Evolutionary conservation across 208 protist genomes (phyloP).

Genomic region (Trichomonas vaginalis): DNA sequence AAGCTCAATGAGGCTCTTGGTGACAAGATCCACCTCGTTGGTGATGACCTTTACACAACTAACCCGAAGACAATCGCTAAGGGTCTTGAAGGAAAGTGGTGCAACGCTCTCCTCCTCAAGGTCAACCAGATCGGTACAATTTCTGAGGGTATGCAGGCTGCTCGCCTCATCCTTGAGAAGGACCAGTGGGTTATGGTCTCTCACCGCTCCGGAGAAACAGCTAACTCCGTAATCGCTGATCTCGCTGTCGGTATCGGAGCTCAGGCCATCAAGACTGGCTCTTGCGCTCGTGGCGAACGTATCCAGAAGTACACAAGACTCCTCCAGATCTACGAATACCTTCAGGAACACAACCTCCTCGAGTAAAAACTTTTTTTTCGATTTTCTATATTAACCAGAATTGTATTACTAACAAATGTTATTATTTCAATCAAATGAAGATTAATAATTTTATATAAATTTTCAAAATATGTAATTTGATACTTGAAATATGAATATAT

Average conservation of each 20-base stretch:
- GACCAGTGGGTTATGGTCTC: conserved; percentile 69
- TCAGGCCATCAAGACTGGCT: conserved; percentile 95
- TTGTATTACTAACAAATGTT: too few species aligned
- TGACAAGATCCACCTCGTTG: conserved; percentile 67
- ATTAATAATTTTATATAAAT: too few species aligned
- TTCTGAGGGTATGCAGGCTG: conserved; percentile 77
- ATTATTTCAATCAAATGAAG: too few species aligned
- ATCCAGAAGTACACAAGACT: conserved; percentile 95
- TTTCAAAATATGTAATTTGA: too few species aligned
- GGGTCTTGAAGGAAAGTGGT: conserved; percentile 62
- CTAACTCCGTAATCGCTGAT: conserved; percentile 94
- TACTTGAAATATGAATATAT: too few species aligned
- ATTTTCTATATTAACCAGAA: background rate
- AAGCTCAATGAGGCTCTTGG: conserved; percentile 20
- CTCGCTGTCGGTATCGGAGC: conserved; percentile 80
- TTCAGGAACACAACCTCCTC: conserved; percentile 40
- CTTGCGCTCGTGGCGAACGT: conserved; percentile 61
- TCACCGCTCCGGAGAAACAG: conserved; percentile 82
- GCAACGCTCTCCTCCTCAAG: conserved; percentile 93
- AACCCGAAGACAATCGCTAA: conserved; percentile 80
- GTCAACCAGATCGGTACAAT: conserved; percentile 94
- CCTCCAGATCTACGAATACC: conserved; percentile 87
- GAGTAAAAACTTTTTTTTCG: background rate
- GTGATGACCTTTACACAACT: conserved; percentile 91
- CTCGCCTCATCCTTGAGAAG: conserved; percentile 50